phyloP scores from a whole-genome alignment of 2,329 filamentous ascomycete genomes.

The Tetracladium maxilliforme region DNA sequence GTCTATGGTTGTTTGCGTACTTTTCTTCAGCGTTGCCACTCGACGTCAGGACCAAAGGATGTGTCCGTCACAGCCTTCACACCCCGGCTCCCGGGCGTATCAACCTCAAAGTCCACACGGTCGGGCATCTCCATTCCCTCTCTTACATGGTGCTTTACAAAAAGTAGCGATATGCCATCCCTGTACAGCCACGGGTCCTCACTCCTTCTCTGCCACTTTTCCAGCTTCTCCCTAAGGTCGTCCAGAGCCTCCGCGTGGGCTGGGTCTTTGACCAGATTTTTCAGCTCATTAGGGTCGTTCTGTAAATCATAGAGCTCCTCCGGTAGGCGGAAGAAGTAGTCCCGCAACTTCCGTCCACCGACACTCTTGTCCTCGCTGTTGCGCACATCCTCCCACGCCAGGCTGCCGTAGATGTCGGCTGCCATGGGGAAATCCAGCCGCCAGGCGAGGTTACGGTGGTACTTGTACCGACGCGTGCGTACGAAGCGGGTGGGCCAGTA shows the following conservation, averaged over 20 bases:
- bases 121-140: slow-evolving; percentile 4
- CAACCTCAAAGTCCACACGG: slow-evolving; percentile 4
- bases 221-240: slow-evolving; percentile 10
- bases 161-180: slow-evolving; percentile 3
- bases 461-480: slow-evolving; percentile 26
- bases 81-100: too few relatives aligned
- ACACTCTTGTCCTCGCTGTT: slow-evolving; percentile 15
- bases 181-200: slow-evolving; percentile 5
- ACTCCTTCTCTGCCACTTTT: slow-evolving; percentile 5
- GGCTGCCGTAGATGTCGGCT: slow-evolving; percentile 25
- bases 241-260: slow-evolving; percentile 15
- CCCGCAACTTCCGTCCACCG: slow-evolving; percentile 21
- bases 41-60: too few relatives aligned
- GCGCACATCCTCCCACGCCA: slow-evolving; percentile 28
- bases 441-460: slow-evolving; percentile 33
- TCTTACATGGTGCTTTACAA: slow-evolving; percentile 5
- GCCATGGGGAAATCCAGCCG: slow-evolving; percentile 32
- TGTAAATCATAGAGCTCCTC: slow-evolving; percentile 32
- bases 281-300: slow-evolving; percentile 26
- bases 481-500: slow-evolving; percentile 34
- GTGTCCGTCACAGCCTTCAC: too few relatives aligned
- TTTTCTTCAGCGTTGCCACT: too few relatives aligned
- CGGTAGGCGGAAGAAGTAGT: slow-evolving; percentile 25
- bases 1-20: too few relatives aligned
- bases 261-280: slow-evolving; percentile 22